Base-by-base conservation (phyloP, 805 yeast species). In the Metschnikowia reukaufii region DNA sequence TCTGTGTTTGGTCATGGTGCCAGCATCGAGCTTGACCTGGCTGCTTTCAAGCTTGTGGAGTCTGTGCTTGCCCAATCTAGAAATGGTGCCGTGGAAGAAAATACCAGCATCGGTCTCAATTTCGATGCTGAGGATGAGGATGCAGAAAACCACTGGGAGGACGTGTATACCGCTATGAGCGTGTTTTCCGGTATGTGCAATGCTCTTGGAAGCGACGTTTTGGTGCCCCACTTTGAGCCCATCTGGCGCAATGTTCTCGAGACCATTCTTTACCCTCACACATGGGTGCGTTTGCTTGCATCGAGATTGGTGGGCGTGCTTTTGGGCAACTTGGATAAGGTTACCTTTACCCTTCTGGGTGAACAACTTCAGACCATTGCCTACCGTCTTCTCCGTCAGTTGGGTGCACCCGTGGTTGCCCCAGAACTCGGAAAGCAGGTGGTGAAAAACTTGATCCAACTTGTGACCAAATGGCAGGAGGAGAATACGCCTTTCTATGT, bases 251-350 rank as follows among this genome's bases (percentile, higher is more conserved):
- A 65, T 15, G 65, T 86, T 2, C 70, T 79, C 19, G 76, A 74
- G 3, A 66, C 82, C 23, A 72, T 90, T 44, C 69, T 91, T 42
- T 91, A 80, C 62, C 97, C 97, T 2, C 97, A 91, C 65, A 76
- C 94, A 1, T 91, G 98, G 98, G 86, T 91, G 6, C 79, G 97
- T 57, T 72, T 86, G 48, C 67, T 77, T 4, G 71, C 95, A 1
- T 68, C 84, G 6, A 72, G 91, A 44, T 68, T 88, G 29, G 62
- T 83, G 33, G 83, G 84, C 1, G 58, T 66, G 1, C 60, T 86
- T 41, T 68, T 87, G 46, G 58, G 76, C 7, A 72, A 76, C 42
- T 39, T 68, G 36, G 66, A 70, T 30, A 56, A 60, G 13, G 47
- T 70, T 30, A 52, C 66, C 2, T 70, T 82, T 36, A 57, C 54